phyloP scores from a whole-genome alignment of 2,329 filamentous ascomycete species.

The Fusarium liriodendri region DNA sequence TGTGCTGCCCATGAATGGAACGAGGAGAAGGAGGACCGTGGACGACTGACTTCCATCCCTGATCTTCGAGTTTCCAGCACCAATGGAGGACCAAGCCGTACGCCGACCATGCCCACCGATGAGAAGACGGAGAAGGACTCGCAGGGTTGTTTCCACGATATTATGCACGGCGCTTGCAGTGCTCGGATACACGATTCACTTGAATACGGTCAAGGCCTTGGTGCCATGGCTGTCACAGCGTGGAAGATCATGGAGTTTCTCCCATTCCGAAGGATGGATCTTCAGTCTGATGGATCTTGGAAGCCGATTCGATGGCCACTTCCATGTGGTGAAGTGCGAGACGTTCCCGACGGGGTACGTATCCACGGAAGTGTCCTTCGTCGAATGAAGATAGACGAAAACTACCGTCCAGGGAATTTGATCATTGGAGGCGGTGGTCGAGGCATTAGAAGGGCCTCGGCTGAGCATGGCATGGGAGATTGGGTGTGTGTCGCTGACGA shows the following conservation, averaged over 20 bases:
- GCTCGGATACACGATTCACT: conserved; percentile 78
- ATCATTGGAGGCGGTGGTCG: conserved; percentile 83
- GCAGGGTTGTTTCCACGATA: conserved; percentile 60
- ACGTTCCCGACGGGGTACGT: conserved; percentile 76
- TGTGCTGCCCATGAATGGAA: conserved; percentile 20
- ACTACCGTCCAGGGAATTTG: conserved; percentile 81
- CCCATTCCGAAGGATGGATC: conserved; percentile 84
- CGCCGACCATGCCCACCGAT: conserved; percentile 36
- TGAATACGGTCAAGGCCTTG: conserved; percentile 70
- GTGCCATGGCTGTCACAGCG: conserved; percentile 65
- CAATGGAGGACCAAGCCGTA: conserved; percentile 29
- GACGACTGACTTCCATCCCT: conserved; percentile 41
- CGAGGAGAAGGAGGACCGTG: neutral
- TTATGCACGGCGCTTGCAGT: conserved; percentile 67
- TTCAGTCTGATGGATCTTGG: conserved; percentile 79
- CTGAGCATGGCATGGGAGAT: conserved; percentile 74
- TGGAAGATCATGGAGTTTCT: conserved; percentile 88
- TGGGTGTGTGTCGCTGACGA: conserved; percentile 75
- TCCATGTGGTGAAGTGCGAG: conserved; percentile 80
- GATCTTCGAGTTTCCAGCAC: conserved; percentile 45
- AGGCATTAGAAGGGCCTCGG: conserved; percentile 71
- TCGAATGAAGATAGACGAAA: conserved; percentile 71
- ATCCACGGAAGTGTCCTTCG: conserved; percentile 81
- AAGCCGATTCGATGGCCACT: conserved; percentile 84
- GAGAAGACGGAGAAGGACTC: conserved; percentile 39